Base-by-base conservation (phyloP, 108 stramenopile species). In the Aurantiochytrium sp. region DNA sequence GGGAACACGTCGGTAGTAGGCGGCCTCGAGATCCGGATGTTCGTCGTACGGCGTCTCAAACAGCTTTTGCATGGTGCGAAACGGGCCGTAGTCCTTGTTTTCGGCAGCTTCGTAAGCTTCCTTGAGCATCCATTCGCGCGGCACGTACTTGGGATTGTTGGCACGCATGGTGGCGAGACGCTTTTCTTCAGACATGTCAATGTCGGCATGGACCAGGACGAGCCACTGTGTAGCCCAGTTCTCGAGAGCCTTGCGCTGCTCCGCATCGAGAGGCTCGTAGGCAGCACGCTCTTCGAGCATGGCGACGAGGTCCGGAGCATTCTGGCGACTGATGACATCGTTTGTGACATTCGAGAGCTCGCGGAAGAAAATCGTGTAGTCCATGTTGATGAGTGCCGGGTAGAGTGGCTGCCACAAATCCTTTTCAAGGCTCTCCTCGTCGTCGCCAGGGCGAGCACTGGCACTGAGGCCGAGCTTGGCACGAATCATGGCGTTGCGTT, bases 291-390 rank as follows among this genome's bases (percentile, higher is more conserved):
- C 73, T 72, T 87, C 42, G 43, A 28, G n/a, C 47, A 19, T 45
- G n/a, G 64, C 18, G 8, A 19, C 57, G n/a, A 19, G 5, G 5
- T 72, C 53, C 5, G 45, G 6, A 45, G 49, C 25, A 18, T 47
- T 12, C 51, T 47, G 6, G 19, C 25, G 51, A 35, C 76, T 8
- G 49, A 83, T 53, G 51, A 35, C 23, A 1, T 59, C 88, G 88
- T 18, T n/a, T 16, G 6, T 21, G 4, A 21, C 69, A 58, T 87
- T 35, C 58, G 53, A 28, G n/a, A 92, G 44, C 60, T 91, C 87
- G 5, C 91, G 91, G 8, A 72, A 91, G 73, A 91, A 88, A 29
- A 91, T 90, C 18, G 91, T 91, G 88, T 59, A 93, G 87, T 93
- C 92, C 6, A 89, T 43, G 23, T 58, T 51, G 28, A 29, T 29